A percentile compares a stretch with the other conserved stretches of the same genome.
These are phyloP conservation scores for Suillus cothurnatus DNA, from an alignment of 768 basidiomycete genomes.

Conservation along the genomic window DNA sequence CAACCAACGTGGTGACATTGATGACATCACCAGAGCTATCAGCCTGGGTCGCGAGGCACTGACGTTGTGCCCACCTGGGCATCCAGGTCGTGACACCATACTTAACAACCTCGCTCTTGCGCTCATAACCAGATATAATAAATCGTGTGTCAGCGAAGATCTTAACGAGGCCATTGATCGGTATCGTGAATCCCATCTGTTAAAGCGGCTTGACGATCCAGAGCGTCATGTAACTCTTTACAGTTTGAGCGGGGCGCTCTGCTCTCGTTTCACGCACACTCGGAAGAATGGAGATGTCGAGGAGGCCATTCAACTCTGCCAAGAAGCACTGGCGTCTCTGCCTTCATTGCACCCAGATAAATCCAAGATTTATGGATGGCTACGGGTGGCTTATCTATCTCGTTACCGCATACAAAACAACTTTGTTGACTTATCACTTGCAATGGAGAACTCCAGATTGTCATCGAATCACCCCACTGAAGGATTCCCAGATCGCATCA, in stretches of 20 bases:
- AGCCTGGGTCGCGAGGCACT: constrained; percentile 10
- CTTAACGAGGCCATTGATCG: constrained; percentile 19
- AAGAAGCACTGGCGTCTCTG: constrained; percentile 3
- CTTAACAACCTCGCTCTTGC: constrained; percentile 20
- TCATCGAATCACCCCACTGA: constrained; percentile 13
- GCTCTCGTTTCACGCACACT: constrained; percentile 14
- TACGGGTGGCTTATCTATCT: constrained; percentile 20
- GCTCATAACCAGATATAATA: constrained; percentile 14
- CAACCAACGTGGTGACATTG: constrained; percentile 5
- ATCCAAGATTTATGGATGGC: background rate
- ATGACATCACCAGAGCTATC: constrained; percentile 19
- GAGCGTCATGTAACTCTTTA: constrained; percentile 6
- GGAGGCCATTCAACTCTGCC: constrained; percentile 19
- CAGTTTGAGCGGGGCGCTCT: constrained; percentile 18
- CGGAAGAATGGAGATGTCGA: constrained; percentile 22
- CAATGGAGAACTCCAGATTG: constrained; percentile 26
- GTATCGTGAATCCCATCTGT: constrained; percentile 15
- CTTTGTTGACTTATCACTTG: constrained; percentile 14
- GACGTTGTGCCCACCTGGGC: constrained; percentile 5
- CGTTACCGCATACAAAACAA: constrained; percentile 24
- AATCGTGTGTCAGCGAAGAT: constrained; percentile 14
- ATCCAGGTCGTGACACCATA: constrained; percentile 3
- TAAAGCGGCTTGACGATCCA: constrained; percentile 10
- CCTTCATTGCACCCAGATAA: background rate
- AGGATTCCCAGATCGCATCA: background rate